phyloP scores from a whole-genome alignment of 345 rosid genomes.

The Abelmoschus esculentus region DNA sequence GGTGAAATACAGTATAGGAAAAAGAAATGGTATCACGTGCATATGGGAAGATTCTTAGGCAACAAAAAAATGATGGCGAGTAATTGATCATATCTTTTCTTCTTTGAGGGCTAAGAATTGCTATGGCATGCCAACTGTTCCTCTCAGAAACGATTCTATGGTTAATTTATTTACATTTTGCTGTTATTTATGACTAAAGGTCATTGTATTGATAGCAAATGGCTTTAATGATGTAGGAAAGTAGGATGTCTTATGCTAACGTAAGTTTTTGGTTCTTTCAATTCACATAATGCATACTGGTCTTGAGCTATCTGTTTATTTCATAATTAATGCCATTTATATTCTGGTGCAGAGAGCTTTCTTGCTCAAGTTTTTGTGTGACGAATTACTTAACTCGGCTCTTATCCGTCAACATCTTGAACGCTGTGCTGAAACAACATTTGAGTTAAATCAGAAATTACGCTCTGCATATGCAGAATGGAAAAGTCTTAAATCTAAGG shows the following conservation, averaged over 20 bases:
- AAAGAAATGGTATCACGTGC: neutral
- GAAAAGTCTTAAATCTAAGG: slow-evolving; percentile 63
- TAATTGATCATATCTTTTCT: neutral
- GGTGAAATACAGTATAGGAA: neutral
- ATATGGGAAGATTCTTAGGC: neutral
- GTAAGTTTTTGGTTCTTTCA: neutral
- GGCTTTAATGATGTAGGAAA: neutral
- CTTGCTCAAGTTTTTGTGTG: slow-evolving; percentile 79
- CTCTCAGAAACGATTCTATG: neutral
- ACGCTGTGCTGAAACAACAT: slow-evolving; percentile 63
- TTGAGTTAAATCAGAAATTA: slow-evolving; percentile 82
- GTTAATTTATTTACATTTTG: neutral
- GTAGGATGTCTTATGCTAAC: neutral
- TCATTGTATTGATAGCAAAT: neutral
- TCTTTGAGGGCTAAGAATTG: neutral
- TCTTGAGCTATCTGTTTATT: slow-evolving; percentile 5
- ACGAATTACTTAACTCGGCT: slow-evolving; percentile 77
- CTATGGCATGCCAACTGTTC: neutral
- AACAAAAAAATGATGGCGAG: neutral
- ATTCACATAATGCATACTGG: neutral
- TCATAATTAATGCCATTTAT: neutral
- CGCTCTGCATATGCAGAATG: slow-evolving; percentile 58
- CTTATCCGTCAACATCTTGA: slow-evolving; percentile 87
- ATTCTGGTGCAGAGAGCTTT: slow-evolving; percentile 58
- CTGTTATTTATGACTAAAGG: neutral